These are phyloP conservation scores for Wickerhamiella alocasiicola DNA, from an alignment of 805 yeast genomes.

Conservation along the genomic window DNA sequence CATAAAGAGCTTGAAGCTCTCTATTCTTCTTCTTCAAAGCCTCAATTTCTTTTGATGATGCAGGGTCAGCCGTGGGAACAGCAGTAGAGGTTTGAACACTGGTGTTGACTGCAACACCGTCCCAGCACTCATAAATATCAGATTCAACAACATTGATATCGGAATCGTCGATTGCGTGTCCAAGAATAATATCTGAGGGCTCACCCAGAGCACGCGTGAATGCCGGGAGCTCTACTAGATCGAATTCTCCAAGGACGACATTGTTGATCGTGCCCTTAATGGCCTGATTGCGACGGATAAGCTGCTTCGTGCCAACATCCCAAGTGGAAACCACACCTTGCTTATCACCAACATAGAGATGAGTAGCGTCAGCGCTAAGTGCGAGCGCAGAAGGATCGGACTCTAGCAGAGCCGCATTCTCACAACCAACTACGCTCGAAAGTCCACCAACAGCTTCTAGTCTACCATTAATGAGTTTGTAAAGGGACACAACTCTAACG, in stretches of 20 bases:
- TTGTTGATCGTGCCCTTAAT: slow-evolving; percentile 19
- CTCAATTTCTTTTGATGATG: slow-evolving; percentile 3
- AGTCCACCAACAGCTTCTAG: slow-evolving; percentile 53
- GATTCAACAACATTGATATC: background rate
- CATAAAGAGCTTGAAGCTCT: slow-evolving; percentile 22
- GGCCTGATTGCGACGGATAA: slow-evolving; percentile 22
- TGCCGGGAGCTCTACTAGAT: slow-evolving; percentile 19
- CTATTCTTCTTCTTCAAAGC: slow-evolving; percentile 13
- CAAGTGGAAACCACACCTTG: slow-evolving; percentile 38
- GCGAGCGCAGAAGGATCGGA: slow-evolving; percentile 10
- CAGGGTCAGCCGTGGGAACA: background rate
- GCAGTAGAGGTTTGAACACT: background rate
- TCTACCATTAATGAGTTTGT: slow-evolving; percentile 29
- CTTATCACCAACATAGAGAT: slow-evolving; percentile 18
- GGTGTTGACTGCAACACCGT: background rate
- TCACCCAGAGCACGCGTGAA: slow-evolving; percentile 22
- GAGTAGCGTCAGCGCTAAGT: slow-evolving; percentile 11
- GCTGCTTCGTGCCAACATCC: slow-evolving; percentile 38
- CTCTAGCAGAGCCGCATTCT: slow-evolving; percentile 31
- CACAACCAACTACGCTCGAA: slow-evolving; percentile 40
- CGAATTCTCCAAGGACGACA: slow-evolving; percentile 14
- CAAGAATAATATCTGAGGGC: background rate
- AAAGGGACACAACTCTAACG: slow-evolving; percentile 42
- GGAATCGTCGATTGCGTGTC: background rate
- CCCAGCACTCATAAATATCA: slow-evolving; percentile 1